Evolutionary conservation across 306 rosid genomes (phyloP).

Genomic region (Alnus rubra): DNA sequence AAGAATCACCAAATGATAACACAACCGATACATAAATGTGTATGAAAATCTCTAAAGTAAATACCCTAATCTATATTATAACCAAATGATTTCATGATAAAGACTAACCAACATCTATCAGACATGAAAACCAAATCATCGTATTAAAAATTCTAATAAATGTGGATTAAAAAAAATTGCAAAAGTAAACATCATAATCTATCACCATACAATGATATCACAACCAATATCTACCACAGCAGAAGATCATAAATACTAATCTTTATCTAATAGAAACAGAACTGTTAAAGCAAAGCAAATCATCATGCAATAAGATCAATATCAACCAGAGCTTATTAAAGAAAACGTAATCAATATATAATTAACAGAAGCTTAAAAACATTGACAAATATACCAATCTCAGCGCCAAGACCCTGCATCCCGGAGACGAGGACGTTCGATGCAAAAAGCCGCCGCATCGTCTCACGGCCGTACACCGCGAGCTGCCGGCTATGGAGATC

Average conservation of each 20-base stretch:
- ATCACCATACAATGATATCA: not conserved
- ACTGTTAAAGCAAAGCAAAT: not conserved
- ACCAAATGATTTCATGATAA: not conserved
- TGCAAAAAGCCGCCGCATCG: conserved; percentile 84
- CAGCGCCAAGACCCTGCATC: conserved; percentile 93
- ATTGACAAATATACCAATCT: conserved; percentile 61
- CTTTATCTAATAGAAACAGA: not conserved
- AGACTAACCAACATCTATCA: not conserved
- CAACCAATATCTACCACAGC: not conserved
- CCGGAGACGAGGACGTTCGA: conserved; percentile 83
- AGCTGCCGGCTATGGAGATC: conserved; percentile 97
- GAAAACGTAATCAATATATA: not conserved
- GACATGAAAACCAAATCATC: not conserved
- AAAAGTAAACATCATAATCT: too few relatives aligned
- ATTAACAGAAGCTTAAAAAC: not conserved
- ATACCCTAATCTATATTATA: not conserved
- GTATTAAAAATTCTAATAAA: not conserved
- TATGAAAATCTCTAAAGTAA: not conserved
- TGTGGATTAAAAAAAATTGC: not conserved
- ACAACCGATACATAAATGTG: not conserved
- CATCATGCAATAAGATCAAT: not conserved
- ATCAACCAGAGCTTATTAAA: not conserved
- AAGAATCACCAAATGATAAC: not conserved
- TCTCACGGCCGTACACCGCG: conserved; percentile 94
- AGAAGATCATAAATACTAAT: not conserved